A percentile compares a stretch with the other conserved stretches of the same genome.
These are phyloP conservation scores for Vigna reflexopilosa DNA, from an alignment of 306 rosid genomes.

Conservation along the genomic window DNA sequence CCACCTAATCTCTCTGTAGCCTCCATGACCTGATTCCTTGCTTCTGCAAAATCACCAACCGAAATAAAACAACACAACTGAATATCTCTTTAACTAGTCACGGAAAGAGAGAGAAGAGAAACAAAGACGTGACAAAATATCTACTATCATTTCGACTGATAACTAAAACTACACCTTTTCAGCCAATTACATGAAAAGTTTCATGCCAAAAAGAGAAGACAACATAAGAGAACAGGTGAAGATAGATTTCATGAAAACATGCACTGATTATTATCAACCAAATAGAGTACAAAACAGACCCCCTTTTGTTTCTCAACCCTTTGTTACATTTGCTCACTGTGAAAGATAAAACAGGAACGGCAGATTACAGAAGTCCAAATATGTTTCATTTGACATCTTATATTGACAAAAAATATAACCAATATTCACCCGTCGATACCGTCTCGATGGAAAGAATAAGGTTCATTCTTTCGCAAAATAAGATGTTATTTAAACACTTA, in stretches of 20 bases:
- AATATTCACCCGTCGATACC: conserved; percentile 17
- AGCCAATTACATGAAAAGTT: conserved; percentile 26
- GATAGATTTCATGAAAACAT: conserved; percentile 9
- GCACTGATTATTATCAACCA: conserved; percentile 12
- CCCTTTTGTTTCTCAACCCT: conserved; percentile 18
- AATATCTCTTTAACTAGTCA: conserved; percentile 11
- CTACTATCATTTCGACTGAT: background rate
- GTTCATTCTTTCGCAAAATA: background rate
- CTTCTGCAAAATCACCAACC: conserved; percentile 73
- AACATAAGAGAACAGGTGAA: conserved; percentile 9
- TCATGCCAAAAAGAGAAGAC: conserved; percentile 21
- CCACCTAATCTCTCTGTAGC: conserved; percentile 94
- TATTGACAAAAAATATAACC: conserved; percentile 26
- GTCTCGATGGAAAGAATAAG: conserved; percentile 6
- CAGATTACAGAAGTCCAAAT: background rate
- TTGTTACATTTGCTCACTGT: background rate
- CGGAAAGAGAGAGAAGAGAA: conserved; percentile 6
- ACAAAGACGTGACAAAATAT: conserved; percentile 6
- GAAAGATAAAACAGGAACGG: conserved; percentile 11
- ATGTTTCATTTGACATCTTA: conserved; percentile 19
- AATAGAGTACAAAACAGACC: conserved; percentile 8
- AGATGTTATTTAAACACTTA: conserved; percentile 2
- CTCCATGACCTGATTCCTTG: conserved; percentile 97
- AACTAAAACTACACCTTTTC: conserved; percentile 17
- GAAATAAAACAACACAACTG: conserved; percentile 24